Evolutionary conservation across 129 eudicot species (phyloP).

Genomic region (Gnaphalium uliginosum): DNA sequence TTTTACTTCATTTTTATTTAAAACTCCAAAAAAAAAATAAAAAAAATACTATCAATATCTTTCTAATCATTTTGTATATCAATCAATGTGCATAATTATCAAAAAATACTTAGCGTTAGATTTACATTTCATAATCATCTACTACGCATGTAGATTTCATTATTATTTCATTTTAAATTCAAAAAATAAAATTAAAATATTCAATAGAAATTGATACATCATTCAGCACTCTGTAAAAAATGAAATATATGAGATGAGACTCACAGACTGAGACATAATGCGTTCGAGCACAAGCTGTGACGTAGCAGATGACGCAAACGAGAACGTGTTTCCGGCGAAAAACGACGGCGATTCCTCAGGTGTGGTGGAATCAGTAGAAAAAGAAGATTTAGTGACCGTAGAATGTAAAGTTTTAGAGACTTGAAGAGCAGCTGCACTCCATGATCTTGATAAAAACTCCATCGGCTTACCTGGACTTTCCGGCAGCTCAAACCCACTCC

Average conservation of each 20-base stretch:
- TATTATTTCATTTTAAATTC: no score
- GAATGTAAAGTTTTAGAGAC: slow-evolving; percentile 66
- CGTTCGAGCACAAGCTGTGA: slow-evolving; percentile 96
- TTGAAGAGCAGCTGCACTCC: slow-evolving; percentile 91
- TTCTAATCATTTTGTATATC: no score
- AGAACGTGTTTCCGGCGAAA: slow-evolving; percentile 76
- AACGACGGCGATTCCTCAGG: slow-evolving; percentile 41
- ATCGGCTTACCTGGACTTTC: slow-evolving; percentile 88
- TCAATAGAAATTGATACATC: no score
- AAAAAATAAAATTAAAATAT: no score
- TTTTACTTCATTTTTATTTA: background rate
- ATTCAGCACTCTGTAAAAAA: no score
- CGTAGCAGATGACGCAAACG: slow-evolving; percentile 92
- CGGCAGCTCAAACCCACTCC: slow-evolving; percentile 62
- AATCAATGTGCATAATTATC: no score
- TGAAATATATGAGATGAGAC: slow-evolving; percentile 18
- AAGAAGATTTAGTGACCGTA: slow-evolving; percentile 34
- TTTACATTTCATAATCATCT: no score
- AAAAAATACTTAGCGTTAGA: no score
- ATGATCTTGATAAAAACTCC: slow-evolving; percentile 90
- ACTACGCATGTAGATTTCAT: no score
- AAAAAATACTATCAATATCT: no score
- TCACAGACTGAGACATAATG: slow-evolving; percentile 92
- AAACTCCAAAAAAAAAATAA: no score
- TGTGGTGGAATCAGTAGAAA: slow-evolving; percentile 18